Percentiles rank a stretch among this genome's conserved stretches.
phyloP scores from a whole-genome alignment of 2,329 filamentous ascomycete species.

The Rhinocladiella similis region DNA sequence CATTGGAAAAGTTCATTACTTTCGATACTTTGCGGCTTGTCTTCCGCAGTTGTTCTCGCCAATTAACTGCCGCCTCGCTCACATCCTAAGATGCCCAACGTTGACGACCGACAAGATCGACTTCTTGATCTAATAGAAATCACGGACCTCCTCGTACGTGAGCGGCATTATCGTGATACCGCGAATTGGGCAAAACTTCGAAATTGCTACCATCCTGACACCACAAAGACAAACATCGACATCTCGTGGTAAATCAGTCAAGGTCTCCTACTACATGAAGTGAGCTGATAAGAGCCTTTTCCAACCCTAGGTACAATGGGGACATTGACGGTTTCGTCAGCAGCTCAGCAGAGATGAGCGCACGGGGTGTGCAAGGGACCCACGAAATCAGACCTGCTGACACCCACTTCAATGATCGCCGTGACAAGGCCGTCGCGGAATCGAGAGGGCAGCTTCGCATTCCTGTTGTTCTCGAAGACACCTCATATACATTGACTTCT shows the following conservation, averaged over 20 bases:
- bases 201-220: neutral
- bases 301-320: neutral
- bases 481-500: neutral
- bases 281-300: neutral
- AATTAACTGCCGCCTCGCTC: no score
- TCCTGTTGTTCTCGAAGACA: neutral
- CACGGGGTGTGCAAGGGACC: neutral
- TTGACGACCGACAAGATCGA: neutral
- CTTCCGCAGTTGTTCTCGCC: no score
- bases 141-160: neutral
- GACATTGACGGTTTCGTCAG: neutral
- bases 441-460: neutral
- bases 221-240: neutral
- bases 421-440: neutral
- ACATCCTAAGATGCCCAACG: neutral
- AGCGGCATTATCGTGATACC: neutral
- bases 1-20: no score
- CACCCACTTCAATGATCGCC: neutral
- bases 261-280: no score
- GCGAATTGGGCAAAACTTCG: neutral
- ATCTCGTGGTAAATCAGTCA: neutral
- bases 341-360: neutral
- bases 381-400: neutral
- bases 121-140: neutral
- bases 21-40: no score